phyloP scores from a whole-genome alignment of 129 eudicot species.

The Flaveria linearis region DNA sequence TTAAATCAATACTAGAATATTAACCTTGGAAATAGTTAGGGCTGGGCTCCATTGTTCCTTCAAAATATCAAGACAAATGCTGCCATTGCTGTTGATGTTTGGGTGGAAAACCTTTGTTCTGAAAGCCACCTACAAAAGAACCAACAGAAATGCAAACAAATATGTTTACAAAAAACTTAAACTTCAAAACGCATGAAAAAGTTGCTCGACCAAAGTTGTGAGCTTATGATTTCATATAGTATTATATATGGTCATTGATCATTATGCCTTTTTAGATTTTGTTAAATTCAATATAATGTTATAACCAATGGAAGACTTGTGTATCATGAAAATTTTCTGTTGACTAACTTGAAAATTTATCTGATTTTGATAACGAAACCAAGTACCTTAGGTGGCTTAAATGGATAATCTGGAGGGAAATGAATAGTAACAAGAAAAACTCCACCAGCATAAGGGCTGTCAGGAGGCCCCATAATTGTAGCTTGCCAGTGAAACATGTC shows the following conservation, averaged over 20 bases:
- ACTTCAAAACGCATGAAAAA: background rate
- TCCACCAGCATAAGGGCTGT: constrained; percentile 66
- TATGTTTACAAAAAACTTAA: background rate
- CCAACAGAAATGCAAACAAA: background rate
- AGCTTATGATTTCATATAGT: background rate
- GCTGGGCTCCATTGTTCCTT: constrained; percentile 79
- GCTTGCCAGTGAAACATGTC: constrained; percentile 82
- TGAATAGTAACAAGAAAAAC: constrained; percentile 61
- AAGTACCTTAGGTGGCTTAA: constrained; percentile 66
- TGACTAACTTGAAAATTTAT: background rate
- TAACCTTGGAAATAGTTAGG: constrained; percentile 59
- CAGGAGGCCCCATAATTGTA: constrained; percentile 70
- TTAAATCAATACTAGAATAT: constrained; percentile 8
- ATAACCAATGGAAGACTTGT: background rate
- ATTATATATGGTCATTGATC: background rate
- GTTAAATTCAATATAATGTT: background rate
- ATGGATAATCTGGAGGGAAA: constrained; percentile 66
- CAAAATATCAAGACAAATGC: constrained; percentile 67
- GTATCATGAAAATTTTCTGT: background rate
- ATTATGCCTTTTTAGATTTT: background rate
- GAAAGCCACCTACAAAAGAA: constrained; percentile 51
- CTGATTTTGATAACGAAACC: constrained; percentile 11
- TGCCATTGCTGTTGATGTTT: constrained; percentile 61
- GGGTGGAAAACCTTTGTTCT: constrained; percentile 68
- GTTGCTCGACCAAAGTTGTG: background rate